A percentile compares a stretch with the other conserved stretches of the same genome.
Evolutionary conservation across 2,329 filamentous ascomycete genomes (phyloP).

Genomic region (Triangularia setosa): DNA sequence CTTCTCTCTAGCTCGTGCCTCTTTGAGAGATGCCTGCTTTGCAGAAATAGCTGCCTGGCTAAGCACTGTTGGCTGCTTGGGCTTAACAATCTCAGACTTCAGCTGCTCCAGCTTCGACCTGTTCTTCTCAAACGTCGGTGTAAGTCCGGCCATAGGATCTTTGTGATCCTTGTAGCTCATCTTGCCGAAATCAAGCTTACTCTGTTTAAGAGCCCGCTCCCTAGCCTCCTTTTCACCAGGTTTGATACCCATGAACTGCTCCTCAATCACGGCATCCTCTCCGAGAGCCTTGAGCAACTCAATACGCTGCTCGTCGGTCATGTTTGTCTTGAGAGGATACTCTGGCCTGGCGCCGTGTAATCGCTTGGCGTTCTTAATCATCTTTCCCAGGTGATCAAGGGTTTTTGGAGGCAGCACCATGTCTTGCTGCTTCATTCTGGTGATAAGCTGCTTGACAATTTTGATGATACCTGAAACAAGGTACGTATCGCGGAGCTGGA

Average conservation of each 20-base stretch:
- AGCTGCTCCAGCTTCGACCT: conserved; percentile 40
- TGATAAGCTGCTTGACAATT: conserved; percentile 78
- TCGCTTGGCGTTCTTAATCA: conserved; percentile 56
- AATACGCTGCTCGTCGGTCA: conserved; percentile 78
- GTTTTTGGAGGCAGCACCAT: conserved; percentile 64
- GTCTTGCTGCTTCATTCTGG: conserved; percentile 71
- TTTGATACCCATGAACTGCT: conserved; percentile 44
- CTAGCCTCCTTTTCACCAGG: conserved; percentile 31
- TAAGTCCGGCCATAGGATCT: conserved; percentile 45
- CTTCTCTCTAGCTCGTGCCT: conserved; percentile 69
- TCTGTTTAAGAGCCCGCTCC: conserved; percentile 50
- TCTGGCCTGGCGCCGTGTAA: conserved; percentile 45
- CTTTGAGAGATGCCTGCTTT: conserved; percentile 58
- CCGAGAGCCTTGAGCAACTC: conserved; percentile 66
- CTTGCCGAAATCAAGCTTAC: conserved; percentile 60
- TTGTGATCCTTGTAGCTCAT: conserved; percentile 35
- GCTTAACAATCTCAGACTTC: conserved; percentile 42
- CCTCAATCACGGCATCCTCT: conserved; percentile 51
- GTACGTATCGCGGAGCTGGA: conserved; percentile 83
- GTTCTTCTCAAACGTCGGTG: conserved; percentile 41
- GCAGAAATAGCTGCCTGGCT: conserved; percentile 37
- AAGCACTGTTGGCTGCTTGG: conserved; percentile 37
- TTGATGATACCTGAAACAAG: conserved; percentile 78
- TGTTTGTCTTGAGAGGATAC: conserved; percentile 67
- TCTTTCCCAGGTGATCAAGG: conserved; percentile 60